Conservation (phyloP, 2,329 filamentous ascomycete species). For the Botrytis byssoidea region DNA sequence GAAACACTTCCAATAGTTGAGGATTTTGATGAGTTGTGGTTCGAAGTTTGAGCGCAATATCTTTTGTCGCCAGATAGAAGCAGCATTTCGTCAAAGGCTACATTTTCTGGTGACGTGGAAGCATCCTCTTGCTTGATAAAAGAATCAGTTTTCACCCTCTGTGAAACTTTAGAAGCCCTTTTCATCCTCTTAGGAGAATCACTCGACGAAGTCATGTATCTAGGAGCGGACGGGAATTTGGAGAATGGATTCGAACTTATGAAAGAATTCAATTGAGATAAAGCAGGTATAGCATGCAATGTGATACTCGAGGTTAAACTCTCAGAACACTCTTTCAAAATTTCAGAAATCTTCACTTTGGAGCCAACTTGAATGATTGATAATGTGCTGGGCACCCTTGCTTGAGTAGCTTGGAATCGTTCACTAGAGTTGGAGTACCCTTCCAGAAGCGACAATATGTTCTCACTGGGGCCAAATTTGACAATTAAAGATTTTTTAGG, state of each 20-base stretch:
- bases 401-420: neutral
- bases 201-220: neutral
- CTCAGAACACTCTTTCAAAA: slow-evolving; percentile 1
- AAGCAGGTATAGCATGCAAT: neutral
- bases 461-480: neutral
- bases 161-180: too few relatives aligned
- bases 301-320: neutral
- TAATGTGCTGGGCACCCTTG: too few relatives aligned
- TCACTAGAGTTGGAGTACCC: neutral
- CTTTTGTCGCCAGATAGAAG: neutral
- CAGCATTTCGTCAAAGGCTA: neutral
- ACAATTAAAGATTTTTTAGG: neutral
- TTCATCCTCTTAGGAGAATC: neutral
- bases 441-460: neutral
- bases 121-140: neutral
- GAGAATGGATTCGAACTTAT: neutral
- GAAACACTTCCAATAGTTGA: neutral
- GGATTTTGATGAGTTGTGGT: neutral
- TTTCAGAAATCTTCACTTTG: neutral
- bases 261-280: slow-evolving; percentile 3
- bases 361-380: neutral
- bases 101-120: neutral
- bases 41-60: neutral
- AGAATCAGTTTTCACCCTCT: too few relatives aligned
- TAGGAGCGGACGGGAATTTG: neutral